phyloP scores from a whole-genome alignment of 345 rosid species.

The Rhizophora mangle region DNA sequence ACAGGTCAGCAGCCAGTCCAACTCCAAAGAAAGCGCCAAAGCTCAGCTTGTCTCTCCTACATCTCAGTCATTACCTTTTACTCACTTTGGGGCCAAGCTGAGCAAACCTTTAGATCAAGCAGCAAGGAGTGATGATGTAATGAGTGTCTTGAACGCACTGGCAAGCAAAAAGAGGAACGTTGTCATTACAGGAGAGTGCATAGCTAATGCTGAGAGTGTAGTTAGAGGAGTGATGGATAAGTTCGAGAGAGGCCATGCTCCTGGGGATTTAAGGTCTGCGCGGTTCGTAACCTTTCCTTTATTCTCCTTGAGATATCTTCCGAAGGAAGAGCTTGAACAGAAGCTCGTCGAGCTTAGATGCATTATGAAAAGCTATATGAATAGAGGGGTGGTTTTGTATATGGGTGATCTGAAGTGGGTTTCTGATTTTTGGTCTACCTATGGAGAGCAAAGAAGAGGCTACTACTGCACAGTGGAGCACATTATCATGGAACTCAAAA shows the following conservation, averaged over 20 bases:
- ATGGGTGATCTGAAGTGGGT: constrained; percentile 63
- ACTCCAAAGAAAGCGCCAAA: constrained; percentile 28
- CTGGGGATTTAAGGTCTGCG: constrained; percentile 42
- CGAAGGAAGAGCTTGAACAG: constrained; percentile 55
- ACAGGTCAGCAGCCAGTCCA: constrained; percentile 22
- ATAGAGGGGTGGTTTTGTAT: constrained; percentile 50
- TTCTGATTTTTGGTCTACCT: constrained; percentile 54
- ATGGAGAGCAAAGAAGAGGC: constrained; percentile 46
- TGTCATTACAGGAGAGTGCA: constrained; percentile 48
- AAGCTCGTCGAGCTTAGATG: constrained; percentile 53
- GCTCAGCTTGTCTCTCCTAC: constrained; percentile 19
- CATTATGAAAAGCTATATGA: constrained; percentile 39
- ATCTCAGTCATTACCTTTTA: constrained; percentile 29
- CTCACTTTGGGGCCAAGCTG: constrained; percentile 23
- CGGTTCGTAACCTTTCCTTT: constrained; percentile 57
- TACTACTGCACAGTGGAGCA: constrained; percentile 42
- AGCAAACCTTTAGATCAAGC: constrained; percentile 28
- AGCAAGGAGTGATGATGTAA: constrained; percentile 35
- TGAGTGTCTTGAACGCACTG: constrained; percentile 40
- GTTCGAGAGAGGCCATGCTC: constrained; percentile 49
- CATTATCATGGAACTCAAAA: constrained; percentile 53
- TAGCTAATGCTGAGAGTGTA: constrained; percentile 38
- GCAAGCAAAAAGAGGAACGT: constrained; percentile 44
- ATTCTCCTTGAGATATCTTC: constrained; percentile 38
- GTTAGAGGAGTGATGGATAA: constrained; percentile 48